phyloP scores from a whole-genome alignment of 805 yeast genomes.

The Ogataea nitratoaversa region DNA sequence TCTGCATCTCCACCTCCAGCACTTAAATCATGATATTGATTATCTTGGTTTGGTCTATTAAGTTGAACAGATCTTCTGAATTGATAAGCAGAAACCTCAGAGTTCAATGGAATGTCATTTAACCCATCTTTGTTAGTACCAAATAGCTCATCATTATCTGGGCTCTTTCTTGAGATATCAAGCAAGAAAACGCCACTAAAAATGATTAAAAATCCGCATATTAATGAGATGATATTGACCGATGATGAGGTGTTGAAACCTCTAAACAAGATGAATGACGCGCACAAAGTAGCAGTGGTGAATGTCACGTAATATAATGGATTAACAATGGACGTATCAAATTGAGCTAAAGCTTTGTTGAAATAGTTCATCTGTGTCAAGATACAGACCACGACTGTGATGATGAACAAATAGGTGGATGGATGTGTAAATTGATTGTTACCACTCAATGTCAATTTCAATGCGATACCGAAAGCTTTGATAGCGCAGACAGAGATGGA shows the following conservation, averaged over 20 bases:
- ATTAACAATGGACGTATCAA: constrained; percentile 87
- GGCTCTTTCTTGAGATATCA: constrained; percentile 68
- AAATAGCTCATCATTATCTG: constrained; percentile 41
- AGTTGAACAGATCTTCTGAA: constrained; percentile 74
- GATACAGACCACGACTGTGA: constrained; percentile 77
- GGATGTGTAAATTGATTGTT: constrained; percentile 83
- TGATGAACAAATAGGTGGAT: constrained; percentile 76
- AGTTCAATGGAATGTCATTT: constrained; percentile 72
- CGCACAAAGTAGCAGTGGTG: constrained; percentile 81
- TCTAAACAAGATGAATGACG: constrained; percentile 79
- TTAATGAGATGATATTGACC: constrained; percentile 73
- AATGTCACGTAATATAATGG: constrained; percentile 89
- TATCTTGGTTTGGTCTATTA: constrained; percentile 35
- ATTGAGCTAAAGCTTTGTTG: constrained; percentile 89
- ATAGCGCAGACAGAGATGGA: constrained; percentile 88
- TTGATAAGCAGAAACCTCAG: constrained; percentile 70
- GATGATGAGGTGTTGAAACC: constrained; percentile 84
- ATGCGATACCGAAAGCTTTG: constrained; percentile 89
- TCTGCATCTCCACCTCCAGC: constrained; percentile 34
- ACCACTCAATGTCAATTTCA: constrained; percentile 78
- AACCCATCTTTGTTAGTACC: constrained; percentile 45
- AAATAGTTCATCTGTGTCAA: constrained; percentile 90
- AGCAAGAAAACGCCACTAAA: constrained; percentile 83
- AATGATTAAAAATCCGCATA: constrained; percentile 82
- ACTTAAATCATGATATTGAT: constrained; percentile 20